Evolutionary conservation across 2,329 filamentous ascomycete genomes (phyloP).

Genomic region (Paraphaeosphaeria minitans): DNA sequence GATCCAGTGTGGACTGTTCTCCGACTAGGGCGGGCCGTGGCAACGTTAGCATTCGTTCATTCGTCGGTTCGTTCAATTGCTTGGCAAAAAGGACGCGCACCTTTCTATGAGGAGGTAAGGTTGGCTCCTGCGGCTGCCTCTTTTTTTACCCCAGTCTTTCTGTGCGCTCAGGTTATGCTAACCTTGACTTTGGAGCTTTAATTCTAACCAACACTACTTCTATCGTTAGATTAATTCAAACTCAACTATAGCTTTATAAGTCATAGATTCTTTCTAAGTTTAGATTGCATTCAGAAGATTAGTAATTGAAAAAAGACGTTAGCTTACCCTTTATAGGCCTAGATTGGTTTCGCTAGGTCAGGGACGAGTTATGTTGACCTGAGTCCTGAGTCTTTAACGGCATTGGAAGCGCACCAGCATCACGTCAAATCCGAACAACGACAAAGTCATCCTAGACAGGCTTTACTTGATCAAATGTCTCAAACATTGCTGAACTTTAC

Average conservation of each 20-base stretch:
- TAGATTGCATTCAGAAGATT: too few relatives aligned
- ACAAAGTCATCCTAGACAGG: neutral
- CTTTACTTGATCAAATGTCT: neutral
- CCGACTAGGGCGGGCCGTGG: neutral
- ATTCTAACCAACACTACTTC: too few relatives aligned
- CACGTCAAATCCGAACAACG: neutral
- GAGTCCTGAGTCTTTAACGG: too few relatives aligned
- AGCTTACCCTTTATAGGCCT: too few relatives aligned
- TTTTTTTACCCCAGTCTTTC: neutral
- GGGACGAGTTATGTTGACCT: too few relatives aligned
- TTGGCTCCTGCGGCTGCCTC: neutral
- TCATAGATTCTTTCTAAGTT: too few relatives aligned
- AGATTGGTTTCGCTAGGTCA: too few relatives aligned
- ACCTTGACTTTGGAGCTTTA: too few relatives aligned
- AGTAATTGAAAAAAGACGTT: too few relatives aligned
- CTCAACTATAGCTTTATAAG: too few relatives aligned
- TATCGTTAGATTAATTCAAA: too few relatives aligned
- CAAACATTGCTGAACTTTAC: neutral
- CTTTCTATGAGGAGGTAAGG: neutral
- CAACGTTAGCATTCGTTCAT: constrained; percentile 8
- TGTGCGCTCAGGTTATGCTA: too few relatives aligned
- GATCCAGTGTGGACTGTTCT: neutral
- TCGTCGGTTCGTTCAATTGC: constrained; percentile 12
- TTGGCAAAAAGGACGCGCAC: constrained; percentile 3
- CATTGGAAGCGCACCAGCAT: neutral